A percentile compares a stretch with the other conserved stretches of the same genome.
Conservation (phyloP, 257 asterid species). For the Lithospermum erythrorhizon region DNA sequence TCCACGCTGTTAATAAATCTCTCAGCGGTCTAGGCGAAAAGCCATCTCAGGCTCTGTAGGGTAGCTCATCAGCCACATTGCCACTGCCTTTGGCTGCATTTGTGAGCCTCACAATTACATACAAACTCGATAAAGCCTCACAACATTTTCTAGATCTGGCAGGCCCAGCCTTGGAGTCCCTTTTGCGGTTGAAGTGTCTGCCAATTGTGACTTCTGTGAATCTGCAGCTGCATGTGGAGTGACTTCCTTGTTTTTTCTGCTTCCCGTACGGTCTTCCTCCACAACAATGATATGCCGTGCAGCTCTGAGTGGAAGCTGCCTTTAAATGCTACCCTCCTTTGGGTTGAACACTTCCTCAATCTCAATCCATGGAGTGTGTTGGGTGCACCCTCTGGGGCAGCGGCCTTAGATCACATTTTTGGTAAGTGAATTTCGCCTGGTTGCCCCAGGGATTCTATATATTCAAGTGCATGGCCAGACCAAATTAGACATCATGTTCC, state of each 20-base stretch:
- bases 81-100: constrained; percentile 97
- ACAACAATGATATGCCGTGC: constrained; percentile 76
- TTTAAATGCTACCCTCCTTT: constrained; percentile 53
- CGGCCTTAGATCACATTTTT: constrained; percentile 91
- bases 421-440: constrained; percentile 84
- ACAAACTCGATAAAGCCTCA: constrained; percentile 85
- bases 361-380: constrained; percentile 69
- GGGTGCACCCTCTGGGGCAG: constrained; percentile 97
- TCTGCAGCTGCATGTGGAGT: too few relatives aligned
- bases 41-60: constrained; percentile 29
- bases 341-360: constrained; percentile 48
- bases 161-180: constrained; percentile 92
- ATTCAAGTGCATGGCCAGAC: constrained; percentile 72
- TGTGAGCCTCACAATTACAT: constrained; percentile 94
- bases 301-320: constrained; percentile 85
- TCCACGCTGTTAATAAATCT: neutral
- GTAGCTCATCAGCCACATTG: constrained; percentile 75
- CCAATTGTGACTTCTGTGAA: constrained; percentile 85
- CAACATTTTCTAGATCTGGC: constrained; percentile 92
- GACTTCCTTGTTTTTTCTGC: constrained; percentile 91
- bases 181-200: constrained; percentile 99
- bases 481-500: constrained; percentile 78
- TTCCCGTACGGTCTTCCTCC: constrained; percentile 90
- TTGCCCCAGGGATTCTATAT: constrained; percentile 88
- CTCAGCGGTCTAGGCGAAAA: constrained; percentile 1